phyloP scores from a whole-genome alignment of 1,139 yeast species.

The Pichia sp. region DNA sequence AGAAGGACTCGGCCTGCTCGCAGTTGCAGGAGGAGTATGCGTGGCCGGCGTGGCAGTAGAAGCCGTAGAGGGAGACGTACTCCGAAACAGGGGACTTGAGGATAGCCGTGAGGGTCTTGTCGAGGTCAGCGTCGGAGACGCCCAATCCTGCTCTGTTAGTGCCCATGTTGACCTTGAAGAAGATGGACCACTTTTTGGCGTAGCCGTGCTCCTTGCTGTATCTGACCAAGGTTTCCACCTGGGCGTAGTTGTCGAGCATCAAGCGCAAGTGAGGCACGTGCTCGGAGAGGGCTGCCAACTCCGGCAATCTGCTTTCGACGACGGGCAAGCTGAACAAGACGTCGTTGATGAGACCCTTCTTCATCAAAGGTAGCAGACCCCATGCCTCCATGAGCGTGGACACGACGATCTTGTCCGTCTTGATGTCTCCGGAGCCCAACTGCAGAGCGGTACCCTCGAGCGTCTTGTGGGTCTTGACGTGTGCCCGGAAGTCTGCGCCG shows the following conservation, averaged over 20 bases:
- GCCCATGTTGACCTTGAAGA: conserved; percentile 58
- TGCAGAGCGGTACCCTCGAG: conserved; percentile 44
- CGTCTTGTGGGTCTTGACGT: conserved; percentile 71
- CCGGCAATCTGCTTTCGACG: conserved; percentile 45
- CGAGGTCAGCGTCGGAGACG: conserved; percentile 10
- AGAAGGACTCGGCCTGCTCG: conserved; percentile 43
- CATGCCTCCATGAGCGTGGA: conserved; percentile 69
- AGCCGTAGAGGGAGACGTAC: conserved; percentile 52
- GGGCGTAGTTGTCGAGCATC: conserved; percentile 60
- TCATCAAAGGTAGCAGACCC: conserved; percentile 22
- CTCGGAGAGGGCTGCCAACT: conserved; percentile 42
- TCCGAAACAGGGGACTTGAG: conserved; percentile 20
- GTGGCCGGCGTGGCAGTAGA: conserved; percentile 79
- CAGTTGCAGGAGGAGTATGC: conserved; percentile 52
- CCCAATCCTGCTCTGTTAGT: conserved; percentile 59
- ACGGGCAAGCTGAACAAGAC: conserved; percentile 69
- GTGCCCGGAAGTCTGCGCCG: conserved; percentile 35
- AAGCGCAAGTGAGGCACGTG: conserved; percentile 44
- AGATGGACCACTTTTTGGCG: conserved; percentile 46
- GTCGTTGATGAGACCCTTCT: conserved; percentile 46
- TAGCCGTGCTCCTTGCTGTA: conserved; percentile 30
- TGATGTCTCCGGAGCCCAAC: conserved; percentile 37
- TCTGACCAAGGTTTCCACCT: conserved; percentile 44
- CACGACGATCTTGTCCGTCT: conserved; percentile 51
- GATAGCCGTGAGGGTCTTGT: conserved; percentile 33